These are phyloP conservation scores for Arthrobotrys conoides DNA, from an alignment of 2,329 filamentous ascomycete species.

Conservation along the genomic window DNA sequence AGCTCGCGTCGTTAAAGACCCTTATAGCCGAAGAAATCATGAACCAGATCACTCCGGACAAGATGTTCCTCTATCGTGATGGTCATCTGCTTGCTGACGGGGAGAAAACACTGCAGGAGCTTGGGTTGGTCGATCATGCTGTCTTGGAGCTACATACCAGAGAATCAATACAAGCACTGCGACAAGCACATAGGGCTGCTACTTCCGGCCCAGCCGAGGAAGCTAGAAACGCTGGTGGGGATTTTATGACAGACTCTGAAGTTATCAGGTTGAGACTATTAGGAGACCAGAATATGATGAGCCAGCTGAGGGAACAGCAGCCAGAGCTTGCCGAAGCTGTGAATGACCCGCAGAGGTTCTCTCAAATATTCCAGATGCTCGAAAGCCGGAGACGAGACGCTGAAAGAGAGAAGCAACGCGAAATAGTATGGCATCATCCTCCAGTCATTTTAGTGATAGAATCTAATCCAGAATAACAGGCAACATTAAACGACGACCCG, in stretches of 20 bases:
- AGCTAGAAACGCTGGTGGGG: conserved; percentile 60
- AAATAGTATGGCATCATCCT: conserved; percentile 71
- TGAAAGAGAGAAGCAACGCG: conserved; percentile 82
- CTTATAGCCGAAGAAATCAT: conserved; percentile 85
- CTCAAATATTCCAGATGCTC: conserved; percentile 78
- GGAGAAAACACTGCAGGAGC: conserved; percentile 82
- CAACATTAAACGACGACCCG: conserved; percentile 87
- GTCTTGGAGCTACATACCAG: conserved; percentile 90
- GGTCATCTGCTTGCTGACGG: conserved; percentile 84
- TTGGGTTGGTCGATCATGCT: conserved; percentile 87
- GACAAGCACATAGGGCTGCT: conserved; percentile 66
- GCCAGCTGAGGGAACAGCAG: conserved; percentile 78
- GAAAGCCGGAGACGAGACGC: conserved; percentile 79
- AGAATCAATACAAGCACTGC: conserved; percentile 67
- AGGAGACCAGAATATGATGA: conserved; percentile 80
- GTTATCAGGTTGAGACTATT: conserved; percentile 85
- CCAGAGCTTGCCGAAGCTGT: conserved; percentile 83
- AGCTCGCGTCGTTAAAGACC: conserved; percentile 85
- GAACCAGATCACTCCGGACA: conserved; percentile 77
- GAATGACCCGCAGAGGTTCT: conserved; percentile 82
- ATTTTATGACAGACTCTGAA: conserved; percentile 78
- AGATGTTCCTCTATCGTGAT: conserved; percentile 87
- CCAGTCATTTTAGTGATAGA: background rate
- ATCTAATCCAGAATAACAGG: conserved; percentile 27
- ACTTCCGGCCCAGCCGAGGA: conserved; percentile 64